These are phyloP conservation scores for Saccharomyces hybrid DNA, from an alignment of 1,139 yeast species.

Conservation along the genomic window DNA sequence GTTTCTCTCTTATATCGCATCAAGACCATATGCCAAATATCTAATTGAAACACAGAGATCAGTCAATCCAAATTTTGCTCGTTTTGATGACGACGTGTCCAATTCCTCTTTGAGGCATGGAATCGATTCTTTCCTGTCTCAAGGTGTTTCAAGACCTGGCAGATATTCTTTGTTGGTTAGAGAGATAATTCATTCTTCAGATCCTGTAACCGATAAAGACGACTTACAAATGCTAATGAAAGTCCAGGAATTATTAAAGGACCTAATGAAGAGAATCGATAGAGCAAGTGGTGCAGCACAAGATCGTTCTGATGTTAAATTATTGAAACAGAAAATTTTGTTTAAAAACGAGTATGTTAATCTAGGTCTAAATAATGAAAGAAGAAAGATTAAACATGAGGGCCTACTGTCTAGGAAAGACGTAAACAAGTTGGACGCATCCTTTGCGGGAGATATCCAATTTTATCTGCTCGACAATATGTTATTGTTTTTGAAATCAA, in stretches of 20 bases:
- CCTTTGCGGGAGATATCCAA: conserved; percentile 50
- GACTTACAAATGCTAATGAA: conserved; percentile 64
- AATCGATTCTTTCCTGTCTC: conserved; percentile 84
- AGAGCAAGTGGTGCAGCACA: conserved; percentile 90
- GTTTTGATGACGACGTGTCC: conserved; percentile 86
- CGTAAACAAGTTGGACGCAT: conserved; percentile 26
- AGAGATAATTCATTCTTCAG: conserved; percentile 78
- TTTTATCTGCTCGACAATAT: conserved; percentile 86
- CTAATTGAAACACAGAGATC: conserved; percentile 93
- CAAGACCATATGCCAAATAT: conserved; percentile 89
- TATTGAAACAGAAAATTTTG: conserved; percentile 66
- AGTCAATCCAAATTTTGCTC: conserved; percentile 79
- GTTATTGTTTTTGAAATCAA: conserved; percentile 74
- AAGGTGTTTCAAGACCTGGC: conserved; percentile 94
- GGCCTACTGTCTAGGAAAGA: conserved; percentile 32
- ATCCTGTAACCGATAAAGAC: conserved; percentile 41
- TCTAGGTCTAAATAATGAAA: conserved; percentile 73
- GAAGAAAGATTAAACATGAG: conserved; percentile 51
- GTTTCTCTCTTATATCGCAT: conserved; percentile 89
- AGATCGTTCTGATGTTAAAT: conserved; percentile 82
- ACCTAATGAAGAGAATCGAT: conserved; percentile 72
- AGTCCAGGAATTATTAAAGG: conserved; percentile 70
- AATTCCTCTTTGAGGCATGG: conserved; percentile 81
- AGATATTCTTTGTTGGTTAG: conserved; percentile 79
- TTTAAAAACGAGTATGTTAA: conserved; percentile 85